Percentiles rank a stretch among this genome's conserved stretches.
These are phyloP conservation scores for Tricholoma bakamatsutake DNA, from an alignment of 768 basidiomycete genomes.

Conservation along the genomic window DNA sequence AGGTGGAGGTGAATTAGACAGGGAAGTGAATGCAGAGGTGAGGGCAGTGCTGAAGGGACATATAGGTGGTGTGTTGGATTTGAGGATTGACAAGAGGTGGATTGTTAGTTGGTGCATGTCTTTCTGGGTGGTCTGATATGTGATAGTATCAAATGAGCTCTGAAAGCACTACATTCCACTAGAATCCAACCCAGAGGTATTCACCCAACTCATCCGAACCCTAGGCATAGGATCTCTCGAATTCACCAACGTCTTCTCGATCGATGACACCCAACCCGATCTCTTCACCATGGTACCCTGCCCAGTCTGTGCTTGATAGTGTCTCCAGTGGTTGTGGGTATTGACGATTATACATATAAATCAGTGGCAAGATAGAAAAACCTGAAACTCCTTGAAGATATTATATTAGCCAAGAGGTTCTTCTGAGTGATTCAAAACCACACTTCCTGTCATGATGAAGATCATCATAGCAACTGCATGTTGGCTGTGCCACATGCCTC, in stretches of 20 bases:
- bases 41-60: conserved; percentile 65
- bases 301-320: conserved; percentile 25
- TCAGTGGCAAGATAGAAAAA: too few species aligned
- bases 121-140: neutral
- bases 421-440: too few species aligned
- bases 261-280: conserved; percentile 22
- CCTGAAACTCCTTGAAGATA: too few species aligned
- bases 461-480: too few species aligned
- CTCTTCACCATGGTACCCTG: conserved; percentile 26
- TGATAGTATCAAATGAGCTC: too few species aligned
- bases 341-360: too few species aligned
- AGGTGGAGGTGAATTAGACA: conserved; percentile 17
- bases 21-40: conserved; percentile 49
- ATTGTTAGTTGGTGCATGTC: conserved; percentile 83
- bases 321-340: too few species aligned
- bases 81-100: conserved; percentile 78
- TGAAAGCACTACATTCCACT: conserved; percentile 28
- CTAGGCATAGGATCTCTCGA: conserved; percentile 26
- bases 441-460: too few species aligned
- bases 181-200: conserved; percentile 32
- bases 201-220: conserved; percentile 27
- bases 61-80: conserved; percentile 76
- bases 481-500: too few species aligned
- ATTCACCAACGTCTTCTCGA: conserved; percentile 29
- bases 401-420: too few species aligned